These are phyloP conservation scores for Fraxinus xanthoxyloides DNA, from an alignment of 305 asterid species.

Conservation along the genomic window DNA sequence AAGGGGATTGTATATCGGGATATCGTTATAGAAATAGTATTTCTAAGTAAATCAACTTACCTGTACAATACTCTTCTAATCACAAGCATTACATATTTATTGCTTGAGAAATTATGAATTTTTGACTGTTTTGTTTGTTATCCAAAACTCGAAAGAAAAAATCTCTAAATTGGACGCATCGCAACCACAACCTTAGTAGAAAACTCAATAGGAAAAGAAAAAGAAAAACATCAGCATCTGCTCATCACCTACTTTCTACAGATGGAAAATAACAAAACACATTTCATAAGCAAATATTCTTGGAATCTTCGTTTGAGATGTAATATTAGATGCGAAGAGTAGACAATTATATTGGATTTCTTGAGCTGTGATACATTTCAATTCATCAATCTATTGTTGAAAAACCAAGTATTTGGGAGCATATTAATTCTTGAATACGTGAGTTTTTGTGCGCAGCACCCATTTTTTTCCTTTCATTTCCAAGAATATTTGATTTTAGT, in stretches of 20 bases:
- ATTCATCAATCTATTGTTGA: constrained; percentile 20
- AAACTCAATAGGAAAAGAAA: neutral
- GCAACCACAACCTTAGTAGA: neutral
- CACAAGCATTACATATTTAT: too few relatives aligned
- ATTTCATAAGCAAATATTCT: constrained; percentile 27
- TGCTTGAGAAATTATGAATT: neutral
- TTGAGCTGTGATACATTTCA: constrained; percentile 23
- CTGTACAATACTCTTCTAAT: too few relatives aligned
- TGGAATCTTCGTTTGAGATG: constrained; percentile 25
- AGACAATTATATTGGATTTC: constrained; percentile 7
- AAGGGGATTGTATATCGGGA: too few relatives aligned
- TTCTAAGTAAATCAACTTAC: too few relatives aligned
- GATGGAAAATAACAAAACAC: constrained; percentile 4
- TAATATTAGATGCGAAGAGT: neutral
- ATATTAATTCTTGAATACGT: constrained; percentile 28
- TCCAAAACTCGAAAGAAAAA: constrained; percentile 18
- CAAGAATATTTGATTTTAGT: constrained; percentile 2
- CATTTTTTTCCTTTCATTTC: constrained; percentile 4
- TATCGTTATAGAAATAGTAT: too few relatives aligned
- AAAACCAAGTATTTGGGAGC: constrained; percentile 20
- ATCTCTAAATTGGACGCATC: neutral
- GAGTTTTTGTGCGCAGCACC: constrained; percentile 28
- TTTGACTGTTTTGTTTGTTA: constrained; percentile 25
- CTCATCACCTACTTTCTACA: constrained; percentile 17
- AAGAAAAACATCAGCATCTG: neutral